Base-by-base conservation (phyloP, 2,329 filamentous ascomycete genomes). In the Calonectria hongkongensis region DNA sequence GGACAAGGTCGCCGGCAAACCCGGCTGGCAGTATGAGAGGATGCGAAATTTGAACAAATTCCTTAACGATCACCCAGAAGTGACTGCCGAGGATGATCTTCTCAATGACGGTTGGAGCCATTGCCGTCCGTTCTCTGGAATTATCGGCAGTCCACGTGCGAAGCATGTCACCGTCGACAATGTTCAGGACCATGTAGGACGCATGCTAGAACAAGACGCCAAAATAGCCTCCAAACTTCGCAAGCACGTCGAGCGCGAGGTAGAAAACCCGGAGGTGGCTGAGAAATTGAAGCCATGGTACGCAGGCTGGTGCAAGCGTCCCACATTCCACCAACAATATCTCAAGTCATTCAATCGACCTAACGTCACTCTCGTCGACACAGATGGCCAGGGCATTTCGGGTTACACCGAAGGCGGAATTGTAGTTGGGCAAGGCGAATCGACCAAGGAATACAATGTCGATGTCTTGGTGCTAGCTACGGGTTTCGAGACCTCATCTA, bases 271-370 rank as follows among this genome's bases (percentile, higher is more conserved):
- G 8, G 51, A 56, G 28, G 28, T 56, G 28, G 51, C 51, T 39
- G n/a, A 56, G 18, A 56, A 39, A n/a, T 25, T 56, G 30, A 56
- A 56, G 51, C 51, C 51, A 15, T 56, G 51, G 51, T 36, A 36
- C 30, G 9, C 30, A 36, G 51, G 30, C 30, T 56, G 30, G 30
- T 56, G 51, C 3, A 56, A 56, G 30, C 51, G 51, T 15, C 51
- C 51, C 10, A 56, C 51, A 8, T 56, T 56, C 30, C 51, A 56
- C 5, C 30, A 56, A 36, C 10, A 39, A 12, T 56, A 56, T 30
- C 51, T 56, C 4, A 36, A 21, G 18, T 36, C 51, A 1, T 56
- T 56, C n/a, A 56, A 56, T 30, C 30, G 51, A 2, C 1, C n/a
- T 4, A 56, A 56, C 6, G 51, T 56, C n/a, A 39, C 51, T 25